Evolutionary conservation across 179 eudicot species (phyloP).

Genomic region (Drosera spatulata): DNA sequence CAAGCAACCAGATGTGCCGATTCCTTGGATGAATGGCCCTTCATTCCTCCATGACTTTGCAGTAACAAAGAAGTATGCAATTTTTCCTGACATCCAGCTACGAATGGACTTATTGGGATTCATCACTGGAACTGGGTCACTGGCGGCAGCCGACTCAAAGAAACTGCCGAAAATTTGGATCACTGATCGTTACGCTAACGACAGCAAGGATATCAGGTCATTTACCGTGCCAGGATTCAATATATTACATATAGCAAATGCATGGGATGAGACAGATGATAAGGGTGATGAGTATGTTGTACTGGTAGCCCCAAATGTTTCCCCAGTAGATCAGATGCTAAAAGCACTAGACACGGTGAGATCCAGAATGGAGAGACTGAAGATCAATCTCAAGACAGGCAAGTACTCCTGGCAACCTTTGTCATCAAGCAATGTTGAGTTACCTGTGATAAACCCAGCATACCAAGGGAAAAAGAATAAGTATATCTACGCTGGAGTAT

Average conservation of each 20-base stretch:
- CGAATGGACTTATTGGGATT: slow-evolving; percentile 31
- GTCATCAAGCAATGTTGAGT: slow-evolving; percentile 32
- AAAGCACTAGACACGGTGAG: slow-evolving; percentile 29
- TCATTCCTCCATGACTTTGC: slow-evolving; percentile 66
- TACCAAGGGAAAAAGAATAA: slow-evolving; percentile 31
- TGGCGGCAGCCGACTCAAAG: slow-evolving; percentile 24
- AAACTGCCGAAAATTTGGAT: slow-evolving; percentile 53
- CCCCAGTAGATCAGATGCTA: slow-evolving; percentile 24
- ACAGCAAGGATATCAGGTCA: slow-evolving; percentile 54
- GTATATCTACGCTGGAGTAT: slow-evolving; percentile 35
- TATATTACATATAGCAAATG: slow-evolving; percentile 41
- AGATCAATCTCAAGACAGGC: slow-evolving; percentile 26
- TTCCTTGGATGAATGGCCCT: slow-evolving; percentile 36
- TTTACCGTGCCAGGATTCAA: slow-evolving; percentile 57
- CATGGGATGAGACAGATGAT: slow-evolving; percentile 53
- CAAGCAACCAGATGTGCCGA: slow-evolving; percentile 46
- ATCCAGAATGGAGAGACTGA: slow-evolving; percentile 27
- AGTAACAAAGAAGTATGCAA: slow-evolving; percentile 41
- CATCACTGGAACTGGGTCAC: slow-evolving; percentile 30
- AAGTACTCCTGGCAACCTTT: slow-evolving; percentile 21
- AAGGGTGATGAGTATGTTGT: slow-evolving; percentile 35
- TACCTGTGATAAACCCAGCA: slow-evolving; percentile 37
- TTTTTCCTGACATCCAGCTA: slow-evolving; percentile 53
- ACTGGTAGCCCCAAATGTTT: slow-evolving; percentile 48
- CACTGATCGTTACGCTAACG: slow-evolving; percentile 42